Percentiles rank a stretch among this genome's conserved stretches.
Conservation (phyloP, 441 rosid genomes). For the Pelargonium australe region DNA sequence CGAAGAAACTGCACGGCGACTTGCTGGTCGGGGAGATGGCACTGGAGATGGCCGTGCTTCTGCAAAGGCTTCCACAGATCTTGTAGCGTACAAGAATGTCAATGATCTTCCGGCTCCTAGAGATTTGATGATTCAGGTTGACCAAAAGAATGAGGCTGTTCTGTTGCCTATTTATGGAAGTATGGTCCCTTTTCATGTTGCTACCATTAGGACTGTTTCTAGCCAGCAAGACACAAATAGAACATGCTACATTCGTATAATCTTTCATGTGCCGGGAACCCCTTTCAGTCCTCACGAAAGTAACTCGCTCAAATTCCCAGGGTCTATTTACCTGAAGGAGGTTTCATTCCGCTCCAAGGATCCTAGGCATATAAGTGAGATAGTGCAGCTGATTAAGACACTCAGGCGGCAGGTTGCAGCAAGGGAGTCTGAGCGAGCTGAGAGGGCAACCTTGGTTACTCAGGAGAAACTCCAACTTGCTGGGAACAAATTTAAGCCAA, state of each 20-base stretch:
- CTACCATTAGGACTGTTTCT: conserved; percentile 44
- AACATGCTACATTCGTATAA: conserved; percentile 47
- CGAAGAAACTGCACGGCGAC: conserved; percentile 3
- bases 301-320: conserved; percentile 44
- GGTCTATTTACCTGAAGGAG: conserved; percentile 55
- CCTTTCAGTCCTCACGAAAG: conserved; percentile 56
- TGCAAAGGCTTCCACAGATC: not conserved
- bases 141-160: conserved; percentile 1
- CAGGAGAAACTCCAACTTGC: conserved; percentile 34
- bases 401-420: conserved; percentile 32
- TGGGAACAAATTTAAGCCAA: conserved; percentile 28
- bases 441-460: conserved; percentile 39
- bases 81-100: conserved; percentile 5
- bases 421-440: conserved; percentile 37
- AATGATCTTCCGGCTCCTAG: not conserved
- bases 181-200: conserved; percentile 65
- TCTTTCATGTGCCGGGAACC: conserved; percentile 61
- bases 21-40: not conserved
- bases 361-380: conserved; percentile 61
- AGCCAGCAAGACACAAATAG: conserved; percentile 47
- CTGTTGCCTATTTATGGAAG: conserved; percentile 27
- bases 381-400: conserved; percentile 49
- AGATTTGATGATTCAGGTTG: conserved; percentile 4
- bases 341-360: conserved; percentile 65
- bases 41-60: not conserved